Evolutionary conservation across 805 yeast species (phyloP).

Genomic region (Komagataella mondaviorum): DNA sequence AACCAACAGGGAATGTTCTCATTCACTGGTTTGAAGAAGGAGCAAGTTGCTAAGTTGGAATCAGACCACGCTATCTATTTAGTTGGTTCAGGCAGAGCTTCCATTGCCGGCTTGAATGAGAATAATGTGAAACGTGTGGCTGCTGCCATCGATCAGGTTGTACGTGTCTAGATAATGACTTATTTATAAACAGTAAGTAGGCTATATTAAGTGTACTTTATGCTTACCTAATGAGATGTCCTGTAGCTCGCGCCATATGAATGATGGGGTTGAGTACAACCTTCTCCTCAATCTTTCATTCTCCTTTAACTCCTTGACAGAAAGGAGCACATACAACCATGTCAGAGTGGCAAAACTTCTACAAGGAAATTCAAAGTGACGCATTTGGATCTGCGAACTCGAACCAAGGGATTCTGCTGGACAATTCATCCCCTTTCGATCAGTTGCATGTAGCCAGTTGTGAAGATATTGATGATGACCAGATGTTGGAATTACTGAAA

Average conservation of each 20-base stretch:
- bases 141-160: slow-evolving; percentile 68
- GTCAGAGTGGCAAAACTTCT: background rate
- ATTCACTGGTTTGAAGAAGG: slow-evolving; percentile 72
- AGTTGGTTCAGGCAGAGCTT: slow-evolving; percentile 76
- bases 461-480: background rate
- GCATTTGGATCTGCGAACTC: background rate
- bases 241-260: background rate
- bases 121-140: slow-evolving; percentile 72
- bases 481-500: slow-evolving; percentile 5
- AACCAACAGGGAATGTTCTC: slow-evolving; percentile 95
- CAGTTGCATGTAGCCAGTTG: background rate
- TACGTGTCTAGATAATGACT: slow-evolving; percentile 10
- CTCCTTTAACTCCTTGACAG: background rate
- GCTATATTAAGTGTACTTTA: background rate
- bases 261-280: background rate
- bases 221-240: background rate
- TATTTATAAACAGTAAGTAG: background rate
- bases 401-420: background rate
- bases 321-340: background rate
- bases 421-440: background rate
- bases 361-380: background rate
- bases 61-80: slow-evolving; percentile 70
- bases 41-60: slow-evolving; percentile 69
- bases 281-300: background rate
- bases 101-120: slow-evolving; percentile 86